Percentiles rank a stretch among this genome's conserved stretches.
phyloP scores from a whole-genome alignment of 1,284 basidiomycete genomes.

The Sphagnurus paluster region DNA sequence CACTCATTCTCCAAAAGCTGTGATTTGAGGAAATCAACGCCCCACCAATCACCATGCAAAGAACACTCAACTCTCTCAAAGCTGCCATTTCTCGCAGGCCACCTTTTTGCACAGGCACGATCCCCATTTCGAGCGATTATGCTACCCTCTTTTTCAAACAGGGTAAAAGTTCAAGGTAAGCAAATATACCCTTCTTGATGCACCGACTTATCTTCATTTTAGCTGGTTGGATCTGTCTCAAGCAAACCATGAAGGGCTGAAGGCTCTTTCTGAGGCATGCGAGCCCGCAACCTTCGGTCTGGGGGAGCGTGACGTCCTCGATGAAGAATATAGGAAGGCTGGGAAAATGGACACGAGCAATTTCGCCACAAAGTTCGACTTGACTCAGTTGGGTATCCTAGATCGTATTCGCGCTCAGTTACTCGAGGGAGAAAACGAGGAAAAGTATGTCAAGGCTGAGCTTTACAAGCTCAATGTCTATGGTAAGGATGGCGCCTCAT shows the following conservation, averaged over 20 bases:
- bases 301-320: constrained; percentile 27
- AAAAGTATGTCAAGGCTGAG: constrained; percentile 18
- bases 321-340: constrained; percentile 35
- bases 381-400: constrained; percentile 23
- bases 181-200: neutral
- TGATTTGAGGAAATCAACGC: no score
- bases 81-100: constrained; percentile 6
- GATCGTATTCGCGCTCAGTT: constrained; percentile 19
- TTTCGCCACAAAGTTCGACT: constrained; percentile 29
- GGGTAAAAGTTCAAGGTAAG: constrained; percentile 1
- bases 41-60: no score
- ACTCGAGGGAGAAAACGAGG: constrained; percentile 10
- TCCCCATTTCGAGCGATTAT: neutral
- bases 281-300: constrained; percentile 31
- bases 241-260: constrained; percentile 3
- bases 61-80: neutral
- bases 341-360: constrained; percentile 29
- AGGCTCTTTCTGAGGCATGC: constrained; percentile 20
- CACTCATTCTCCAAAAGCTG: no score
- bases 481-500: no score
- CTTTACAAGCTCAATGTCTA: constrained; percentile 33
- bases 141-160: constrained; percentile 9
- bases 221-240: constrained; percentile 5
- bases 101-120: constrained; percentile 11
- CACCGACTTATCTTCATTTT: neutral